Base-by-base conservation (phyloP, 148 eudicot species). In the Polygonum aviculare region DNA sequence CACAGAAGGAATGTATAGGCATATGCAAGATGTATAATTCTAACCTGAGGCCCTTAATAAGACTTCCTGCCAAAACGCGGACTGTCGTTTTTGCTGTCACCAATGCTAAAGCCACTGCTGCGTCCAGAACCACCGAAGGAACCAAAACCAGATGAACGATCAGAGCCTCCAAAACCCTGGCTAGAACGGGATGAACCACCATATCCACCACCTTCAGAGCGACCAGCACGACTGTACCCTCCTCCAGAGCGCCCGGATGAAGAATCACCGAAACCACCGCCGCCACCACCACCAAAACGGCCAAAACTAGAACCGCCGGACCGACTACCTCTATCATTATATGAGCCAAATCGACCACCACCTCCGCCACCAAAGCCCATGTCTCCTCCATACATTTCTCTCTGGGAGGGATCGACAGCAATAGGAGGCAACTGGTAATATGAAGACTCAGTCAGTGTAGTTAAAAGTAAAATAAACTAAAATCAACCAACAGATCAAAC, bases 391-490 rank as follows among this genome's bases (percentile, higher is more conserved):
- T 79, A 79, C 89, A 88, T 86, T 39, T 80, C 87, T 81, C 78
- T 69, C 54, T 84, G 69, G 45, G 84, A 86, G 74, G 84, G 86
- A 73, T 90, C 97, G 55, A 79, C 83, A 47, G 87, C 81, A 76
- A 94, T 84, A 78, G 79, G 82, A 49, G 98, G 88, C 26, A 94
- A 96, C 98, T 94, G 88, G 59, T 57, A 78, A 79, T 69, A 52
- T 6, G 31, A 81, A 44, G 19, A 26, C 57, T 1, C 48, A 47
- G 65, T 81, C 78, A 84, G 78, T 79, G 33, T 35, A 60, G 38
- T 51, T 38, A 71, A 14, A 33, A 60, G 47, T 36, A 35, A 8
- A 16, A 69, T 22, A 71, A 8, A 16, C 59, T 22, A 71, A 51
- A 71, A 44, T 52, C 31, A 33, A 51, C 35, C 75, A 55, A 9